A percentile compares a stretch with the other conserved stretches of the same genome.
Evolutionary conservation across 2,329 filamentous ascomycete genomes (phyloP).

Genomic region (Pseudogymnoascus sp.): DNA sequence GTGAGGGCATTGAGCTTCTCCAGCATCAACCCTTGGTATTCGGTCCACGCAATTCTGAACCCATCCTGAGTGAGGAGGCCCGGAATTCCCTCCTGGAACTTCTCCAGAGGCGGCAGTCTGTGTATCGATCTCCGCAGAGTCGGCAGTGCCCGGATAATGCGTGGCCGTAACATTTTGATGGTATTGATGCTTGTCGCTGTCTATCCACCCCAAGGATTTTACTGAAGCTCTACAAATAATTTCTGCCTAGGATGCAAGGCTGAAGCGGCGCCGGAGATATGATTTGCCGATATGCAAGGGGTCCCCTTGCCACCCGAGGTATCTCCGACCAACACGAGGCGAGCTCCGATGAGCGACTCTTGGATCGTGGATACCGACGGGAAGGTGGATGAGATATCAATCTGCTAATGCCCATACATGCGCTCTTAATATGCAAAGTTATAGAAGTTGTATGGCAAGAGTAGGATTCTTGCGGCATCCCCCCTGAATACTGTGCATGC

Average conservation of each 20-base stretch:
- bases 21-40: constrained; percentile 70
- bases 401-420: not conserved
- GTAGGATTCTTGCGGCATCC: not conserved
- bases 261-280: not conserved
- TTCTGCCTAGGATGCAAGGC: constrained; percentile 8
- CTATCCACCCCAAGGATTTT: not conserved
- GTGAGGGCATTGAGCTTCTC: constrained; percentile 68
- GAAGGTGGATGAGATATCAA: not conserved
- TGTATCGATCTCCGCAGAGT: constrained; percentile 37
- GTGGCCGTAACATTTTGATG: constrained; percentile 27
- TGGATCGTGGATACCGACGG: not conserved
- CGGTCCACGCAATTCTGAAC: constrained; percentile 70
- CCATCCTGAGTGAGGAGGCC: constrained; percentile 61
- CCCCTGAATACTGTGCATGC: not conserved
- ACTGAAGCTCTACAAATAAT: constrained; percentile 10
- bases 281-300: not conserved
- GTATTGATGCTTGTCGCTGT: constrained; percentile 14
- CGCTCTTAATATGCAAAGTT: not conserved
- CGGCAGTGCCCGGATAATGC: constrained; percentile 23
- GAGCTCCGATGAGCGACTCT: constrained; percentile 2
- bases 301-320: not conserved
- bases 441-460: not conserved
- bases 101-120: constrained; percentile 38
- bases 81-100: constrained; percentile 49
- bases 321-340: not conserved